A percentile compares a stretch with the other conserved stretches of the same genome.
These are phyloP conservation scores for Begonia peltatifolia DNA, from an alignment of 306 rosid genomes.

Conservation along the genomic window DNA sequence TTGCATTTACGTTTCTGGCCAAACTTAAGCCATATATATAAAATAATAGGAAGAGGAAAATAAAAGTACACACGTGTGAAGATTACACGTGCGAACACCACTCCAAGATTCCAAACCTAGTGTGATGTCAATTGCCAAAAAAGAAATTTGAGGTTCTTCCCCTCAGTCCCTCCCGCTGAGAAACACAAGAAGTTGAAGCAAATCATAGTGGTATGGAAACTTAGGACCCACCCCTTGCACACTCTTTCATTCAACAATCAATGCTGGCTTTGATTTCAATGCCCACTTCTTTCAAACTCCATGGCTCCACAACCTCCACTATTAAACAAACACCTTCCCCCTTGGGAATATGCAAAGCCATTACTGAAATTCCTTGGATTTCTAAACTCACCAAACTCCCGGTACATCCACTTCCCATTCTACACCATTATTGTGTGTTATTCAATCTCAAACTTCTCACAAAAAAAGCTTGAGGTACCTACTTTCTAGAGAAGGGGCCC, in stretches of 20 bases:
- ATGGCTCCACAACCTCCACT: conserved; percentile 22
- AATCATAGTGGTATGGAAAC: neutral
- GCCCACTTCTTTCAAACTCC: conserved; percentile 38
- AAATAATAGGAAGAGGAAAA: conserved; percentile 13
- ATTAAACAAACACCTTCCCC: conserved; percentile 23
- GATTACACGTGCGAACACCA: conserved; percentile 41
- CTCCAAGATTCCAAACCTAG: conserved; percentile 20
- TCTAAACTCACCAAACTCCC: conserved; percentile 49
- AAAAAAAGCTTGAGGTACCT: conserved; percentile 39
- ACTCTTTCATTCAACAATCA: conserved; percentile 28
- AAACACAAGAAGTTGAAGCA: conserved; percentile 7
- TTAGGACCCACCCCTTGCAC: conserved; percentile 37
- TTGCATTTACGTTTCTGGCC: neutral
- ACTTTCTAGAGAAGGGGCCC: conserved; percentile 38
- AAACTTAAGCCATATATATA: conserved; percentile 3
- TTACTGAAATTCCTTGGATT: conserved; percentile 32
- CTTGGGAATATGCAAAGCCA: conserved; percentile 85
- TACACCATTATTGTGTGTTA: conserved; percentile 27
- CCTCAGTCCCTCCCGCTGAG: too few species aligned
- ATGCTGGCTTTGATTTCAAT: conserved; percentile 36
- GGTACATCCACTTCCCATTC: conserved; percentile 31
- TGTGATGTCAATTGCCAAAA: neutral
- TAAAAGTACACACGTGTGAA: conserved; percentile 28
- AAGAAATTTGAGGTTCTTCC: neutral
- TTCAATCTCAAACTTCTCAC: conserved; percentile 39